These are phyloP conservation scores for Globisporangium orthogonon DNA, from an alignment of 352 stramenopile species.

Conservation along the genomic window DNA sequence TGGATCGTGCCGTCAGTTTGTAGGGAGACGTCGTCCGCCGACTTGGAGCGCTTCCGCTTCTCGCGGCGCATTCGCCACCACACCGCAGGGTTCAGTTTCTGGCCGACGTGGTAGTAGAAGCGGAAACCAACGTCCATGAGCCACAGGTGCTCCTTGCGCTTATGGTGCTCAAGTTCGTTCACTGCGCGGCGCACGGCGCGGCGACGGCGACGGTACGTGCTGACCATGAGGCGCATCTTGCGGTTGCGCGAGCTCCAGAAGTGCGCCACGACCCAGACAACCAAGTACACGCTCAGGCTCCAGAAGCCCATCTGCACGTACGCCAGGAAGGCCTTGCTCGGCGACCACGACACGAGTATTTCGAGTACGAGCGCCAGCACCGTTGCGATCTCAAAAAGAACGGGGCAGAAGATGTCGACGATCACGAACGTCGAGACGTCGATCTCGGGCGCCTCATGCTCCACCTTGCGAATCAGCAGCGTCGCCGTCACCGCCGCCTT, in stretches of 20 bases:
- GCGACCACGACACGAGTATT: constrained; percentile 45
- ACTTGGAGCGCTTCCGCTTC: constrained; percentile 7
- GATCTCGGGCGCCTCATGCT: constrained; percentile 50
- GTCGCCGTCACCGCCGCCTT: constrained; percentile 48
- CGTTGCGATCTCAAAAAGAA: constrained; percentile 64
- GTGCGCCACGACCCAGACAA: constrained; percentile 64
- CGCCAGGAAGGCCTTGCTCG: constrained; percentile 54
- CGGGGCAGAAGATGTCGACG: constrained; percentile 67
- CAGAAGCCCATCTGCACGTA: constrained; percentile 75
- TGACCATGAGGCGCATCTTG: constrained; percentile 72
- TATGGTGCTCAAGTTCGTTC: constrained; percentile 41
- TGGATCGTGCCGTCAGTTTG: constrained; percentile 10
- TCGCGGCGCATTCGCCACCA: constrained; percentile 7
- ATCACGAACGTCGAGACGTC: constrained; percentile 70
- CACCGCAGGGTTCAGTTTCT: constrained; percentile 29
- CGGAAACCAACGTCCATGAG: constrained; percentile 73
- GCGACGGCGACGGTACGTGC: constrained; percentile 61
- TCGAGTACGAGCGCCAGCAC: constrained; percentile 37
- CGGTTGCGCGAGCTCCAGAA: constrained; percentile 78
- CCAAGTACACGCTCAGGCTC: constrained; percentile 44
- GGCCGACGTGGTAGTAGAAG: constrained; percentile 51
- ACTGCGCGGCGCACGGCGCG: constrained; percentile 49
- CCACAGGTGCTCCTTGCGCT: constrained; percentile 62
- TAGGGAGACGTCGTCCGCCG: constrained; percentile 1
- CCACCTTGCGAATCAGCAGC: constrained; percentile 48